Evolutionary conservation across 495 filamentous ascomycete species (phyloP).

Genomic region (Aspergillus panamensis): DNA sequence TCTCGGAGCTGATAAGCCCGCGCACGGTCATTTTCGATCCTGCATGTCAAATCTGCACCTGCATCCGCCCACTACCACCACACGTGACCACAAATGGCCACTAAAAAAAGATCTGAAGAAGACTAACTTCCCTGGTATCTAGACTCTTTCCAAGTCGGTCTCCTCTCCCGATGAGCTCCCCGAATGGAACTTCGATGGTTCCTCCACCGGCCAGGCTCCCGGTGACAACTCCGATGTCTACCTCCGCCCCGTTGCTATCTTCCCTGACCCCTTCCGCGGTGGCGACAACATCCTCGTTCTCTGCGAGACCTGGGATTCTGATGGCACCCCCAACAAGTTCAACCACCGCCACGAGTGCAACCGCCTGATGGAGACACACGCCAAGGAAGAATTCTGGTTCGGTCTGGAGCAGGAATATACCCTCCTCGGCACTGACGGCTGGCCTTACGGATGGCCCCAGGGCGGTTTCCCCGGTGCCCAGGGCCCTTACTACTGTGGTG

Average conservation of each 20-base stretch:
- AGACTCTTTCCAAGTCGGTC: slow-evolving; percentile 75
- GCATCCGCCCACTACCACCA: slow-evolving; percentile 33
- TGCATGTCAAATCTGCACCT: slow-evolving; percentile 22
- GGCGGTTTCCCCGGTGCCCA: slow-evolving; percentile 95
- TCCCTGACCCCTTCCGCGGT: slow-evolving; percentile 87
- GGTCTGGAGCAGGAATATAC: slow-evolving; percentile 99
- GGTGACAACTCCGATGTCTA: slow-evolving; percentile 98
- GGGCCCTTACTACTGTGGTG: slow-evolving; percentile 99
- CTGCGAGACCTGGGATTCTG: slow-evolving; percentile 91
- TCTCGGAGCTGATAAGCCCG: slow-evolving; percentile 13
- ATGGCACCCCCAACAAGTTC: slow-evolving; percentile 97
- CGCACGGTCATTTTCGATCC: slow-evolving; percentile 25
- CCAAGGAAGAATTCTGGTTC: slow-evolving; percentile 87
- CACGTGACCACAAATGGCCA: slow-evolving; percentile 29
- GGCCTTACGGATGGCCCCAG: slow-evolving; percentile 92
- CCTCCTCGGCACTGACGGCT: slow-evolving; percentile 78
- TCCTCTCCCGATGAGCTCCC: slow-evolving; percentile 75
- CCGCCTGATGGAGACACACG: slow-evolving; percentile 85
- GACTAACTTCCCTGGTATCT: slow-evolving; percentile 19
- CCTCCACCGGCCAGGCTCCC: slow-evolving; percentile 88
- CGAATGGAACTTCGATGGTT: slow-evolving; percentile 99
- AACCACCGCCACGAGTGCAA: slow-evolving; percentile 90
- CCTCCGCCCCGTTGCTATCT: slow-evolving; percentile 85
- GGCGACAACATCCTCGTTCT: slow-evolving; percentile 89
- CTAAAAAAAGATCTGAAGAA: not conserved